phyloP scores from a whole-genome alignment of 306 rosid genomes.

The Prunus campanulata region DNA sequence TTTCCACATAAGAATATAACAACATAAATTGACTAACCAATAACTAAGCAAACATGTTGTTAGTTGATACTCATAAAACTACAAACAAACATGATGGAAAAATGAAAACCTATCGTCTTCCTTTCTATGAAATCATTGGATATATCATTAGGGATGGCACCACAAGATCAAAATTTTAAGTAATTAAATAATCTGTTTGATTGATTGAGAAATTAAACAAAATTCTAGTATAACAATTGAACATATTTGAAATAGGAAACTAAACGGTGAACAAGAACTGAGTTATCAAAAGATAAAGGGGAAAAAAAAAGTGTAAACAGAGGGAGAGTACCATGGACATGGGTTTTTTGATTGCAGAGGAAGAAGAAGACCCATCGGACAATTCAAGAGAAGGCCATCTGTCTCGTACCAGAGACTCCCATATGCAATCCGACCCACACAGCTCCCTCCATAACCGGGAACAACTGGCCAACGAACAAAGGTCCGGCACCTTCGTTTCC shows the following conservation, averaged over 20 bases:
- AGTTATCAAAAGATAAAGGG: neutral
- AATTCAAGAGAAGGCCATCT: constrained; percentile 61
- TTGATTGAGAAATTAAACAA: neutral
- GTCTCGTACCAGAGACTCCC: constrained; percentile 54
- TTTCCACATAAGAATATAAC: neutral
- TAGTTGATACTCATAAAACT: neutral
- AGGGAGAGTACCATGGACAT: constrained; percentile 35
- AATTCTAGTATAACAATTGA: neutral
- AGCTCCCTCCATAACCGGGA: constrained; percentile 62
- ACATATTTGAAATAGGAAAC: neutral
- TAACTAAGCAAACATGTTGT: neutral
- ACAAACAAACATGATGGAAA: neutral
- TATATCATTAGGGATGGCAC: neutral
- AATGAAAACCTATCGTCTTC: neutral
- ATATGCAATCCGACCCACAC: constrained; percentile 51
- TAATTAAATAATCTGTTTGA: neutral
- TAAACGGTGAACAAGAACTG: neutral
- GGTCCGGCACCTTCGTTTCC: constrained; percentile 56
- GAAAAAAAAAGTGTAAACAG: neutral
- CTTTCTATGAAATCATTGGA: neutral
- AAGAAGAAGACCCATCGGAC: constrained; percentile 33
- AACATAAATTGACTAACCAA: neutral
- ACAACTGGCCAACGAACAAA: constrained; percentile 75
- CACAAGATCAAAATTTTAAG: neutral
- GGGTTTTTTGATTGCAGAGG: constrained; percentile 27